Evolutionary conservation across 768 basidiomycete species (phyloP).

Genomic region (Neoboletus magnificus): DNA sequence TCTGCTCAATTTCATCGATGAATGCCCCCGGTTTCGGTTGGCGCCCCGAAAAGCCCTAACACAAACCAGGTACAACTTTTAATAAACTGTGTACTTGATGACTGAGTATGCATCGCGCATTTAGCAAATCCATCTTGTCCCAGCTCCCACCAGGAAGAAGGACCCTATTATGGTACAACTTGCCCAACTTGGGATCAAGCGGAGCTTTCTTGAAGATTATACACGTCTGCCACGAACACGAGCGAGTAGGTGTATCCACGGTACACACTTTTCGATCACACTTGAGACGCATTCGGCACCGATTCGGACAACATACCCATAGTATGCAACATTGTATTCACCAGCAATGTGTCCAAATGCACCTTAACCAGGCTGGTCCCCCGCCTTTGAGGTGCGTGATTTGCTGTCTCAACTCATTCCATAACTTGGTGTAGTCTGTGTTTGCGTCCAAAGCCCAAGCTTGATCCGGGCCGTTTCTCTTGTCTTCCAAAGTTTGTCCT

Average conservation of each 20-base stretch:
- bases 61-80: background rate
- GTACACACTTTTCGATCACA: background rate
- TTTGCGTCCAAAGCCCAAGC: conserved; percentile 43
- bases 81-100: background rate
- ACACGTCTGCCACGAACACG: conserved; percentile 58
- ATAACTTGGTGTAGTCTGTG: conserved; percentile 68
- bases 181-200: conserved; percentile 61
- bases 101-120: conserved; percentile 41
- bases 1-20: conserved; percentile 56
- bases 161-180: conserved; percentile 70
- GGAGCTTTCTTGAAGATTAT: conserved; percentile 74
- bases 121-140: conserved; percentile 69
- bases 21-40: conserved; percentile 75
- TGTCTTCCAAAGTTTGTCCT: too few relatives aligned
- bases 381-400: conserved; percentile 64
- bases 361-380: conserved; percentile 67
- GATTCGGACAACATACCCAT: conserved; percentile 38
- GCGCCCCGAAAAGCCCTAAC: conserved; percentile 73
- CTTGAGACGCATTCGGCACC: background rate
- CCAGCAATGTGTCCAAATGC: conserved; percentile 71
- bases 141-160: conserved; percentile 67
- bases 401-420: conserved; percentile 66
- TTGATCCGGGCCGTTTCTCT: too few relatives aligned
- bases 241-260: conserved; percentile 67
- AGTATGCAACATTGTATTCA: conserved; percentile 67